Evolutionary conservation across 805 yeast species (phyloP).

Genomic region (Cyberlindnera mycetangii): DNA sequence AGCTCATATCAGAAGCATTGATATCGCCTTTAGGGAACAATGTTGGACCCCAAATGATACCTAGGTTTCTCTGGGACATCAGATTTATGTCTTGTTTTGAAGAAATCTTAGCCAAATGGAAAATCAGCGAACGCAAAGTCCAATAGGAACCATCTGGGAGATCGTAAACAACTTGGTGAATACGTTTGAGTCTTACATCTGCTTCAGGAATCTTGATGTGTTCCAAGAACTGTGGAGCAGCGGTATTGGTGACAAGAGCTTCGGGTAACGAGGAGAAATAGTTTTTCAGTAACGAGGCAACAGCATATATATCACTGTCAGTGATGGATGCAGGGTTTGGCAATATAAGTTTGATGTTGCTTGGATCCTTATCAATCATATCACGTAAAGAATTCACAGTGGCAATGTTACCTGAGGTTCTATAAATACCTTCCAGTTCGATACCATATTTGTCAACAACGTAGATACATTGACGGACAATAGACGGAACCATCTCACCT

Average conservation of each 20-base stretch:
- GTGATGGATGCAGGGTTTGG: conserved; percentile 53
- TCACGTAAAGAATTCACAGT: conserved; percentile 72
- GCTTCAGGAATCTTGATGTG: conserved; percentile 68
- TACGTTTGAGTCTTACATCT: conserved; percentile 59
- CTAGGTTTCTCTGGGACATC: conserved; percentile 78
- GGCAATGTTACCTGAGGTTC: conserved; percentile 75
- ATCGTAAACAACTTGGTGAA: conserved; percentile 85
- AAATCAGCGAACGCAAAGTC: conserved; percentile 77
- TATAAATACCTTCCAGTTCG: conserved; percentile 84
- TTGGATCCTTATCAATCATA: conserved; percentile 72
- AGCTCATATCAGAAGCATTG: conserved; percentile 70
- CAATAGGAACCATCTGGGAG: conserved; percentile 95
- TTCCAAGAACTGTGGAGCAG: conserved; percentile 58
- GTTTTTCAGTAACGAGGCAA: conserved; percentile 83
- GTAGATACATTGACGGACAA: conserved; percentile 85
- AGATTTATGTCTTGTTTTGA: conserved; percentile 61
- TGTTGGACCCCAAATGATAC: conserved; percentile 95
- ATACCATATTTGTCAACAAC: conserved; percentile 83
- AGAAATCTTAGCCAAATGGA: conserved; percentile 79
- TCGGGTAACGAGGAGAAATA: conserved; percentile 86
- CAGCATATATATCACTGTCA: conserved; percentile 80
- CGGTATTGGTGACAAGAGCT: conserved; percentile 69
- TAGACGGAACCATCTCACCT: conserved; percentile 87
- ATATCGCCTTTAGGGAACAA: conserved; percentile 66
- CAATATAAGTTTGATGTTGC: conserved; percentile 53